phyloP scores from a whole-genome alignment of 2,329 filamentous ascomycete genomes.

The Pyrenophora tritici-repentis region DNA sequence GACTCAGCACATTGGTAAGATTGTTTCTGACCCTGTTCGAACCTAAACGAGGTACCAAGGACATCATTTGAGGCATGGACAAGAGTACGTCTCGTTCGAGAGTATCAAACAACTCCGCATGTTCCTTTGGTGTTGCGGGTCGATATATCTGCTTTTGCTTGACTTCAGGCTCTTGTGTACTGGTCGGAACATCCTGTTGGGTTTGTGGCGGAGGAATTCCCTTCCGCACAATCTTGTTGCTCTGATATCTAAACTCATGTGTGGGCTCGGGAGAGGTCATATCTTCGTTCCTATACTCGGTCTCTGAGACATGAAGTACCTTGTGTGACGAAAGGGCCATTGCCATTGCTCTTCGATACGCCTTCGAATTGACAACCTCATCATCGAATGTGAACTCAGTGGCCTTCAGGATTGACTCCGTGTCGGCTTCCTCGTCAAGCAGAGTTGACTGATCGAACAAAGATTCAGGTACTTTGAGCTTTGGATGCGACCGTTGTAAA shows the following conservation, averaged over 20 bases:
- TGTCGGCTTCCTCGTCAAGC: conserved; percentile 13
- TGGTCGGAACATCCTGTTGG: neutral
- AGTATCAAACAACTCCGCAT: conserved; percentile 14
- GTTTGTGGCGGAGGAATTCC: neutral
- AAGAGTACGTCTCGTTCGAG: conserved; percentile 23
- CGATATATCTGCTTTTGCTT: neutral
- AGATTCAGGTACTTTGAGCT: conserved; percentile 36
- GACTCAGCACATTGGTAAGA: neutral
- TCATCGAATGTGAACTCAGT: conserved; percentile 42
- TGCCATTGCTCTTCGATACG: conserved; percentile 39
- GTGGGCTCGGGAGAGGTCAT: conserved; percentile 4
- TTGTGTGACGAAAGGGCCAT: conserved; percentile 25
- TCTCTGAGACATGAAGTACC: neutral
- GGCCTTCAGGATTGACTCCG: conserved; percentile 24
- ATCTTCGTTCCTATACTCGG: conserved; percentile 14
- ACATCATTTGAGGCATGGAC: conserved; percentile 21
- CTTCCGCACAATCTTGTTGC: neutral
- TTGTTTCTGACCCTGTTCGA: neutral
- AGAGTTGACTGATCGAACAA: conserved; percentile 20
- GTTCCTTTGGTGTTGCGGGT: neutral
- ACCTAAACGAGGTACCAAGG: conserved; percentile 6
- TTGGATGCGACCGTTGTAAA: conserved; percentile 34
- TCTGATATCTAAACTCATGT: neutral
- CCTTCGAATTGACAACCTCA: conserved; percentile 38
- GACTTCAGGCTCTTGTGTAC: neutral